Evolutionary conservation across 495 filamentous ascomycete species (phyloP).

Genomic region (Penicillium riverlandense): DNA sequence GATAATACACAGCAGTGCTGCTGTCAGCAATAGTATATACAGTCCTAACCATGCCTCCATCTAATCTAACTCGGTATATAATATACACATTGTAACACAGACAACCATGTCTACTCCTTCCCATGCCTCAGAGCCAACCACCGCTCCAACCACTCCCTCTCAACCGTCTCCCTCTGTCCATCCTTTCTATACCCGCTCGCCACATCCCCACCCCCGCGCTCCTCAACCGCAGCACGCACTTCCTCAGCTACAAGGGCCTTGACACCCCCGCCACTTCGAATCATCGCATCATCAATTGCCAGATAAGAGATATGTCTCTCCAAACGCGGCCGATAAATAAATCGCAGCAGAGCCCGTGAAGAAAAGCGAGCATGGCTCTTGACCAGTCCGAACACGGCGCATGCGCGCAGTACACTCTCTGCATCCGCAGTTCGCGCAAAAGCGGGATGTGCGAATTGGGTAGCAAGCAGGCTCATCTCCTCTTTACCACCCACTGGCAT

Average conservation of each 20-base stretch:
- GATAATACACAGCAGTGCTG: background rate
- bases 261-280: constrained; percentile 44
- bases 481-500: constrained; percentile 9
- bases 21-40: no score
- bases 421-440: constrained; percentile 14
- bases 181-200: constrained; percentile 6
- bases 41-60: no score
- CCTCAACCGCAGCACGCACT: constrained; percentile 48
- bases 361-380: constrained; percentile 26
- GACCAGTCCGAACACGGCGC: constrained; percentile 41
- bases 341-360: constrained; percentile 16
- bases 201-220: constrained; percentile 33
- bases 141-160: constrained; percentile 31
- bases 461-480: constrained; percentile 21
- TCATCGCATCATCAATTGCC: constrained; percentile 51
- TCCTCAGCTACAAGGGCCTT: constrained; percentile 44
- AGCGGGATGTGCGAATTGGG: constrained; percentile 8
- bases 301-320: constrained; percentile 43
- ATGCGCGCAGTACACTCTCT: constrained; percentile 29
- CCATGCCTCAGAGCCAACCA: constrained; percentile 21
- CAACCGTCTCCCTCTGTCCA: constrained; percentile 16
- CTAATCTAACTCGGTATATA: no score
- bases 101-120: background rate
- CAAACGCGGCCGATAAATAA: constrained; percentile 35
- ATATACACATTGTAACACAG: no score